Percentiles rank a stretch among this genome's conserved stretches.
Conservation (phyloP, 352 stramenopile species). For the Phytopythium delawarense region DNA sequence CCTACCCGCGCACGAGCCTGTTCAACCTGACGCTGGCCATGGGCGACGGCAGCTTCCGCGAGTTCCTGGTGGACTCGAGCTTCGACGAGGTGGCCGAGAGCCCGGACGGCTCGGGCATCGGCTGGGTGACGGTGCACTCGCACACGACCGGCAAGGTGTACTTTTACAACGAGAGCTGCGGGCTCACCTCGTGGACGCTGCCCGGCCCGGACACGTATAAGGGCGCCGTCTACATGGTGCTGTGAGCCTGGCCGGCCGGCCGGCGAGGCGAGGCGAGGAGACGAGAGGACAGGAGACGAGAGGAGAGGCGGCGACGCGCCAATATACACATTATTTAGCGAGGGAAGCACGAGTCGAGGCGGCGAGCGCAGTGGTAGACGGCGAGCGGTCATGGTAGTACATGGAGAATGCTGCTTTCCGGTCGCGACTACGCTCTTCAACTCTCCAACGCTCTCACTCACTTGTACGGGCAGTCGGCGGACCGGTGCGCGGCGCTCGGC, state of each 20-base stretch:
- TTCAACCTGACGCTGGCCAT: constrained; percentile 56
- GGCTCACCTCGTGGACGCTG: constrained; percentile 74
- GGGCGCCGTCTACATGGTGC: constrained; percentile 67
- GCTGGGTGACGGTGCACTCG: constrained; percentile 68
- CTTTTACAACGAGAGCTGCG: constrained; percentile 78
- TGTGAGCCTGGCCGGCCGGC: constrained; percentile 27
- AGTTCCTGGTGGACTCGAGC: constrained; percentile 59
- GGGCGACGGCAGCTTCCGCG: constrained; percentile 64
- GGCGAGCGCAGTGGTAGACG: no score
- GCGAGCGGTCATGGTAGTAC: no score
- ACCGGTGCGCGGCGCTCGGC: constrained; percentile 35
- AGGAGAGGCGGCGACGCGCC: neutral
- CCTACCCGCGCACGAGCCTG: constrained; percentile 25
- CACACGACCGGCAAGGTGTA: constrained; percentile 77
- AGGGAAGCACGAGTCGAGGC: neutral
- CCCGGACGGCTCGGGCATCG: constrained; percentile 27
- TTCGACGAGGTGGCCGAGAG: constrained; percentile 51
- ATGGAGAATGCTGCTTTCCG: no score
- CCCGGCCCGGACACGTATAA: constrained; percentile 50
- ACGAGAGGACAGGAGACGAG: neutral
- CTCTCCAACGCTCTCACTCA: constrained; percentile 12
- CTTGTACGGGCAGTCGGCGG: constrained; percentile 47
- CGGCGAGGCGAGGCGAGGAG: neutral
- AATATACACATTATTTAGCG: constrained; percentile 12
- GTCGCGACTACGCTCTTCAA: no score